A percentile compares a stretch with the other conserved stretches of the same genome.
phyloP scores from a whole-genome alignment of 257 asterid species.

The Primulina eburnea region DNA sequence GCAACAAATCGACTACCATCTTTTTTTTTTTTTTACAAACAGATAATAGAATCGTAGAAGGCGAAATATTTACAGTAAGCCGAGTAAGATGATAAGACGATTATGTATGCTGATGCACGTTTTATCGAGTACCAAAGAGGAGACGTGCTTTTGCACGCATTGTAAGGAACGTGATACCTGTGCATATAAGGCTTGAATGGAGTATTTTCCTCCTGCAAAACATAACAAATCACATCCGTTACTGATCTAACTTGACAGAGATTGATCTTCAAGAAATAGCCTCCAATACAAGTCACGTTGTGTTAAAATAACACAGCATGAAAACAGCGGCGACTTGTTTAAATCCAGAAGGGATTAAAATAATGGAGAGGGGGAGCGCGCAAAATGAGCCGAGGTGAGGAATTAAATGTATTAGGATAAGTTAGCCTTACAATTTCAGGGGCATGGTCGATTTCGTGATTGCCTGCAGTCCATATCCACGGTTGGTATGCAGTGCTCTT shows the following conservation, averaged over 20 bases:
- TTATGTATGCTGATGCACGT: constrained; percentile 42
- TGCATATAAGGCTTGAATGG: constrained; percentile 45
- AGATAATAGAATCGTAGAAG: not conserved
- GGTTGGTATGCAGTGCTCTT: constrained; percentile 47
- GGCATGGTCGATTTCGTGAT: constrained; percentile 48
- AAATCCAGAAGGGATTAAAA: no score
- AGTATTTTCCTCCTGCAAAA: constrained; percentile 32
- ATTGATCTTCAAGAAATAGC: not conserved
- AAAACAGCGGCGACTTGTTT: no score
- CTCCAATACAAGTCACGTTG: not conserved
- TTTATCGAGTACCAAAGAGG: constrained; percentile 62
- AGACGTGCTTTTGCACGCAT: constrained; percentile 40
- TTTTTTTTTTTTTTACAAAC: no score
- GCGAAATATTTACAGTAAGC: constrained; percentile 38
- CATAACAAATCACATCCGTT: not conserved
- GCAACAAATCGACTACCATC: not conserved
- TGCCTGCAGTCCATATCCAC: constrained; percentile 53
- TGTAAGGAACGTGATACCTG: constrained; percentile 42
- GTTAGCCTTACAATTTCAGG: constrained; percentile 43
- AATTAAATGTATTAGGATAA: no score
- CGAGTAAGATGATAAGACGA: constrained; percentile 49
- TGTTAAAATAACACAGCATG: no score
- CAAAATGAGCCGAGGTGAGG: no score
- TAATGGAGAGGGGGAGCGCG: no score
- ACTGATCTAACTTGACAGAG: not conserved